phyloP scores from a whole-genome alignment of 139 green algal genomes.

The Picochlorum sp. region DNA sequence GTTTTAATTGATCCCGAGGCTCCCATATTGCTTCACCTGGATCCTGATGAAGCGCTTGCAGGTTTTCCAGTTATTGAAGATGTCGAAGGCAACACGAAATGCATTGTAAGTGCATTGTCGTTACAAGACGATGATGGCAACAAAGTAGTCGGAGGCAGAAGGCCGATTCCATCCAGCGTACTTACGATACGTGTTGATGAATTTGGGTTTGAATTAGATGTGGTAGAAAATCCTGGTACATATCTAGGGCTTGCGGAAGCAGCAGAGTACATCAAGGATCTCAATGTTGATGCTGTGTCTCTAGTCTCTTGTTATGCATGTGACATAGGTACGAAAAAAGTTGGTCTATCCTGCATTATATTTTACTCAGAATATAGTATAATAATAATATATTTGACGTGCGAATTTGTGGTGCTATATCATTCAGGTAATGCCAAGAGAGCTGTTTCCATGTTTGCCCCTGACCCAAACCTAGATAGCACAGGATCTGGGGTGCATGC shows the following conservation, averaged over 20 bases:
- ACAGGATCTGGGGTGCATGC: slow-evolving; percentile 18
- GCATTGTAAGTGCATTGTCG: slow-evolving; percentile 40
- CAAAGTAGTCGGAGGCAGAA: neutral
- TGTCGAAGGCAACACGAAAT: no score
- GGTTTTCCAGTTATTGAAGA: slow-evolving; percentile 2
- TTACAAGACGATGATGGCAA: slow-evolving; percentile 21
- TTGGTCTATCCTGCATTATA: no score
- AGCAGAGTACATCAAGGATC: no score
- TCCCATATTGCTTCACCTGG: slow-evolving; percentile 25
- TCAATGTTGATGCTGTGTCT: no score
- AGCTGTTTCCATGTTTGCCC: slow-evolving; percentile 38
- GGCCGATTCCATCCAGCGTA: slow-evolving; percentile 5
- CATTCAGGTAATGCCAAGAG: neutral
- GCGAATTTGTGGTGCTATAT: no score
- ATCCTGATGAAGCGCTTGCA: slow-evolving; percentile 25
- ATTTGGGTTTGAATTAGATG: slow-evolving; percentile 19
- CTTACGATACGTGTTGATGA: slow-evolving; percentile 50
- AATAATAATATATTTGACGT: no score
- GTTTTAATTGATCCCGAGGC: slow-evolving; percentile 49
- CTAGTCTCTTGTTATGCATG: no score
- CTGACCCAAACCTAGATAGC: slow-evolving; percentile 27
- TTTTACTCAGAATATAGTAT: no score
- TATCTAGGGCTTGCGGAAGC: slow-evolving; percentile 51
- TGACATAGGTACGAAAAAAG: no score
- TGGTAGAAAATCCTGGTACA: slow-evolving; percentile 33